These are phyloP conservation scores for Myxozyma geophila DNA, from an alignment of 805 yeast species.

Conservation along the genomic window DNA sequence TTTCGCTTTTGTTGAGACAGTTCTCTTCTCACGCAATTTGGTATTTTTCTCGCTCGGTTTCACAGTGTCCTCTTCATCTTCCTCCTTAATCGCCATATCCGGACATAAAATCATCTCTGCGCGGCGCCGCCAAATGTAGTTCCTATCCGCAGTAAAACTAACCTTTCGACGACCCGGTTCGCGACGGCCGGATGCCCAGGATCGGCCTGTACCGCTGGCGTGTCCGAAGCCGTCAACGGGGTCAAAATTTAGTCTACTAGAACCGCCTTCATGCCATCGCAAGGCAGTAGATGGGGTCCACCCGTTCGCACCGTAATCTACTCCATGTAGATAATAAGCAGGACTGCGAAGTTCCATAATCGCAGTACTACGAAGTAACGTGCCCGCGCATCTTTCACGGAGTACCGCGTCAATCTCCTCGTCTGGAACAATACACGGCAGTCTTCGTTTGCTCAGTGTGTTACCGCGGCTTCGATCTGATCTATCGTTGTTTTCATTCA, in stretches of 20 bases:
- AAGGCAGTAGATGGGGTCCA: not conserved
- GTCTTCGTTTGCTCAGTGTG: not conserved
- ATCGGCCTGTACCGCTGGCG: not conserved
- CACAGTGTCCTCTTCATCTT: not conserved
- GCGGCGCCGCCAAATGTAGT: constrained; percentile 32
- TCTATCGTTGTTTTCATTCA: not conserved
- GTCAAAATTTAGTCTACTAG: not conserved
- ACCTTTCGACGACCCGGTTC: not conserved
- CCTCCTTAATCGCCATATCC: constrained; percentile 12
- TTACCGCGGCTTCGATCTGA: not conserved
- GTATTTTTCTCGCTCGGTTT: not conserved
- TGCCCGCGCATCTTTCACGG: constrained; percentile 11
- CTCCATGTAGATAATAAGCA: constrained; percentile 7
- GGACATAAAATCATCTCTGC: constrained; percentile 23
- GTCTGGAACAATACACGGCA: not conserved
- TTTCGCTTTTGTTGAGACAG: too few species aligned
- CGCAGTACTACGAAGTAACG: constrained; percentile 18
- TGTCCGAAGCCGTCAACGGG: too few species aligned
- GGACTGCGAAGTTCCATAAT: constrained; percentile 12
- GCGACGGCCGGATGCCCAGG: not conserved
- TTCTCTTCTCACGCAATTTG: not conserved
- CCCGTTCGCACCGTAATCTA: not conserved
- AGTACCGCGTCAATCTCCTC: constrained; percentile 16
- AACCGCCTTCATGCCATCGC: not conserved
- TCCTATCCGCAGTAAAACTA: constrained; percentile 23